Conservation (phyloP, 495 filamentous ascomycete species). For the Aspergillus saccharolyticus region DNA sequence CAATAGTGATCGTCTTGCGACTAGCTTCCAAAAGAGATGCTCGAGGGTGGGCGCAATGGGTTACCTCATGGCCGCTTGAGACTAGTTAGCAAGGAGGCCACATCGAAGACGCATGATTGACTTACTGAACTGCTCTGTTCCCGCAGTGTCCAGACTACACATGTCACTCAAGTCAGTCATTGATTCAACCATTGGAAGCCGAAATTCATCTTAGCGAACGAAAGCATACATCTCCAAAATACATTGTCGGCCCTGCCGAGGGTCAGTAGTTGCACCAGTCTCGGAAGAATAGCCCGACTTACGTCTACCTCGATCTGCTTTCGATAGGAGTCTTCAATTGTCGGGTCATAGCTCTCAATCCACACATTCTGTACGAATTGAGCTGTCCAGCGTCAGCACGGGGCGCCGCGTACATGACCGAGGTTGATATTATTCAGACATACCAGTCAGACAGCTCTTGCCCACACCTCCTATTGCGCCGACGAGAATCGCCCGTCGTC, state of each 20-base stretch:
- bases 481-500: slow-evolving; percentile 12
- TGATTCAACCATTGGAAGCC: not conserved
- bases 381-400: slow-evolving; percentile 48
- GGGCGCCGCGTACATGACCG: not conserved
- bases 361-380: slow-evolving; percentile 99
- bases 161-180: slow-evolving; percentile 5
- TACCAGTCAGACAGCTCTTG: slow-evolving; percentile 97
- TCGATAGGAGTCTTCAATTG: slow-evolving; percentile 95
- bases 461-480: slow-evolving; percentile 76
- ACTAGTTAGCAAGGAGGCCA: slow-evolving; percentile 23
- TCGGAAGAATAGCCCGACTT: slow-evolving; percentile 32
- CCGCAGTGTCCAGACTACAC: slow-evolving; percentile 84
- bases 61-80: slow-evolving; percentile 66
- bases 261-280: slow-evolving; percentile 20
- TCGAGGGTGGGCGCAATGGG: slow-evolving; percentile 13
- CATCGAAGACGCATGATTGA: slow-evolving; percentile 8
- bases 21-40: not conserved
- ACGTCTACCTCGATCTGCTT: slow-evolving; percentile 96
- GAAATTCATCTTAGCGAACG: too few relatives aligned
- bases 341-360: slow-evolving; percentile 99
- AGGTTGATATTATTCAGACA: slow-evolving; percentile 14
- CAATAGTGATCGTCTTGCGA: slow-evolving; percentile 3
- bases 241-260: slow-evolving; percentile 79
- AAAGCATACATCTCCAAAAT: slow-evolving; percentile 84
- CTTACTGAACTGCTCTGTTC: slow-evolving; percentile 97